Evolutionary conservation across 176 grass and related monocot species (phyloP).

Genomic region (Triticum turgidum): DNA sequence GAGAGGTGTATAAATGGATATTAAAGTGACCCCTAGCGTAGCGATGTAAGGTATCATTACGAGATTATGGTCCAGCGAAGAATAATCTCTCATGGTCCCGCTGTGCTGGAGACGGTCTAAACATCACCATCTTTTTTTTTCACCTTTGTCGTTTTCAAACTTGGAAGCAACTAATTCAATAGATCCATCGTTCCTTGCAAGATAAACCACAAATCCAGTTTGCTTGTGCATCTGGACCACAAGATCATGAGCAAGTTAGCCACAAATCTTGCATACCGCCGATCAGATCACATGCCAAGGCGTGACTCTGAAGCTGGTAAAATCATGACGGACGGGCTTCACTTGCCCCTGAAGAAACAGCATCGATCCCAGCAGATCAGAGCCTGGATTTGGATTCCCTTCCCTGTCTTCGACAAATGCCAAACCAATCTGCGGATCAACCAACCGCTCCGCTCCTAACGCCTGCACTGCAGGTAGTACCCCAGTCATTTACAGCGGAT

Average conservation of each 20-base stretch:
- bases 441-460: not conserved
- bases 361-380: slow-evolving; percentile 46
- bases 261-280: slow-evolving; percentile 2
- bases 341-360: slow-evolving; percentile 45
- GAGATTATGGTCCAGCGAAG: slow-evolving; percentile 34
- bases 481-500: not conserved
- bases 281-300: slow-evolving; percentile 37
- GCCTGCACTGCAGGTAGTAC: not conserved
- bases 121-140: not conserved
- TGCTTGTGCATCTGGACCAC: slow-evolving; percentile 43
- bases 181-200: slow-evolving; percentile 36
- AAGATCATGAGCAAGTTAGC: slow-evolving; percentile 13
- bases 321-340: slow-evolving; percentile 47
- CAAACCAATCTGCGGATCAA: not conserved
- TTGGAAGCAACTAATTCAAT: slow-evolving; percentile 44
- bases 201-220: slow-evolving; percentile 30
- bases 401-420: slow-evolving; percentile 13
- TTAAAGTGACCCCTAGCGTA: not conserved
- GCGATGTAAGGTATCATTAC: not conserved
- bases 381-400: slow-evolving; percentile 19
- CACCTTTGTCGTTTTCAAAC: slow-evolving; percentile 36
- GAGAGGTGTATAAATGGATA: not conserved
- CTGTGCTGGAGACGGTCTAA: slow-evolving; percentile 20
- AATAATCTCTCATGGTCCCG: slow-evolving; percentile 36
- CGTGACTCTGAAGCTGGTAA: slow-evolving; percentile 37